Base-by-base conservation (phyloP, 202 grass and related monocot genomes). In the Elaeis oleifera region DNA sequence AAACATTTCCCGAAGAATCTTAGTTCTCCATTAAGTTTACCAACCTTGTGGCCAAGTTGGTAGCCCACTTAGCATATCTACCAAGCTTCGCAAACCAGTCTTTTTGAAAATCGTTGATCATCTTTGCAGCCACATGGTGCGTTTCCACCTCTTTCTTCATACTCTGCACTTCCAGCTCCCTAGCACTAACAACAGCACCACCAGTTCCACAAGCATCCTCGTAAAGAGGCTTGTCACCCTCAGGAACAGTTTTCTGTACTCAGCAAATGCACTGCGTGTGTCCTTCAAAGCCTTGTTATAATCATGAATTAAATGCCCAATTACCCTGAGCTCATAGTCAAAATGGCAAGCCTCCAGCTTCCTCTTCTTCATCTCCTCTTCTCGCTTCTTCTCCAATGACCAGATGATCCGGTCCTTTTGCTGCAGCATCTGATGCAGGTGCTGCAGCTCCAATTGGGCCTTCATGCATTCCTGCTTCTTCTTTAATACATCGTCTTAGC, bases 241-340 rank as follows among this genome's bases (percentile, higher is more conserved):
- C 81, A 21, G 85, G 77, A 68, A 89, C 49, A 72, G 89, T 73
- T 84, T 92, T 70, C 80, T 97, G 59, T 99, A 94, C 39, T 84
- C 69, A 15, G 74, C 51, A 75, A 92, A 99, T 67, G 72, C 65
- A 61, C 59, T 61, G 5, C 63, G 68, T 61, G 20, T 82, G 16
- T 84, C 63, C 67, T 86, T 89, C 67, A 99, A 79, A 60, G 82
- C 75, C 64, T 65, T 78, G 67, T 76, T 89, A 65, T 99, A 99
- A 19, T 80, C 72, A 55, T 69, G 64, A 49, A 86, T 64, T 72
- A 99, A 70, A 51, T 89, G 73, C 7, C 72, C 88, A 82, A 92
- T 84, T 39, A 84, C 72, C 78, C 84, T 99, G 65, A 99, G 64
- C 74, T 99, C 94, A 79, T 89, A 75, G 72, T 99, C 88, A 17